Evolutionary conservation across 306 rosid species (phyloP), one percentile per base, ranked within the genome.

Genomic region (Ammopiptanthus mongolicus): DNA sequence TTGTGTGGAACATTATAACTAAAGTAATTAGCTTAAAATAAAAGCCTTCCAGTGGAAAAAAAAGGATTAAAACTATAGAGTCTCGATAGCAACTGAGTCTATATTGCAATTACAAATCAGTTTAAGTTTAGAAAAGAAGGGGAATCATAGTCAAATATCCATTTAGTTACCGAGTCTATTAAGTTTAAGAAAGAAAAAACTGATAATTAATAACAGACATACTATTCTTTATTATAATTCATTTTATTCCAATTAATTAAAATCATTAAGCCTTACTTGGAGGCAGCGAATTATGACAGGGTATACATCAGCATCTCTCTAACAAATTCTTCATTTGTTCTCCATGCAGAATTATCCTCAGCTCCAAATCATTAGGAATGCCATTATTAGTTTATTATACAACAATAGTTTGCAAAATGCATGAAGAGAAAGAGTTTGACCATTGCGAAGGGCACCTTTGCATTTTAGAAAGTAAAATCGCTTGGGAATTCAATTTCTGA

Each of bases 291-390:
- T 93, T 65, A 77, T 23, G 71, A 88, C 81, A 36, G 97, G 98
- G 76, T 91, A 79, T 15, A 89, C 79, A 66, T 97, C 98, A 1
- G 98, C 98, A 93, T 89, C 74, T 93, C 97, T 83, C 97, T 89
- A 5, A 92, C 86, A 80, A 93, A 91, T 73, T 93, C 97, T 65
- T 93, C 92, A 23, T 93, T 97, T 0, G 93, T 88, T 56, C 88
- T 87, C 98, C 98, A 93, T 8, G 94, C 91, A 25, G 84, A 77
- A 75, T 70, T 82, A 71, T 88, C 85, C 77, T 86, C 98, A 91
- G 73, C 77, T 55, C 86, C 76, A 77, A 79, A 76, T 65, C 62
- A 81, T 77, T 10, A 66, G 53, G 62, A 61, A 83, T 67, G 28
- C 1, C 47, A 74, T n/a, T 42, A 62, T n/a, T n/a, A n/a, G n/a